These are phyloP conservation scores for Escallonia herrerae DNA, from an alignment of 129 eudicot species.

Conservation along the genomic window DNA sequence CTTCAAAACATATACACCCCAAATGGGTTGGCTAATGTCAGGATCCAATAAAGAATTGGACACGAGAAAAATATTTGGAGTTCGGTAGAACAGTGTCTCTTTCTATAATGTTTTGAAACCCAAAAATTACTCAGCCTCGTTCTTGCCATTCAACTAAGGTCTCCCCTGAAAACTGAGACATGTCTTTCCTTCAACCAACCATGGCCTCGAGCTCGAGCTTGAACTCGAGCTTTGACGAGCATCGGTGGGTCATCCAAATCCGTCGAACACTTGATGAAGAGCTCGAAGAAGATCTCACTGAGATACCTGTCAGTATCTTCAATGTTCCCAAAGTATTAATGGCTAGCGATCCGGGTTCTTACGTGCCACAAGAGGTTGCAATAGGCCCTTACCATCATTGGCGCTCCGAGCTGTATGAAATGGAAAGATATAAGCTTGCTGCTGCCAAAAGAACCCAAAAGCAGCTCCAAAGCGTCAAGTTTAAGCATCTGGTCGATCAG, in stretches of 20 bases:
- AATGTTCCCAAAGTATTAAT: constrained; percentile 32
- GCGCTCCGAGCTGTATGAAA: constrained; percentile 46
- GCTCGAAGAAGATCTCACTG: constrained; percentile 32
- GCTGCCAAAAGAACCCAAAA: constrained; percentile 39
- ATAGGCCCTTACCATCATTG: constrained; percentile 65
- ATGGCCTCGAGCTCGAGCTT: constrained; percentile 16
- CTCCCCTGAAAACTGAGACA: background rate
- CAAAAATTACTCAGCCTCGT: too few relatives aligned
- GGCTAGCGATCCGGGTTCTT: constrained; percentile 28
- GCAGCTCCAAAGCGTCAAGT: constrained; percentile 18
- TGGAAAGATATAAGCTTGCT: constrained; percentile 54
- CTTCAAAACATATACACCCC: too few relatives aligned
- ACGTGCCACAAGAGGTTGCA: constrained; percentile 47
- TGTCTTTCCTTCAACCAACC: constrained; percentile 7
- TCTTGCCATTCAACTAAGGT: too few relatives aligned
- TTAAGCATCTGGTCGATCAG: constrained; percentile 32
- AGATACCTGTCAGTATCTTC: constrained; percentile 41
- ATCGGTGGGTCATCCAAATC: constrained; percentile 55
- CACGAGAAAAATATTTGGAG: too few relatives aligned
- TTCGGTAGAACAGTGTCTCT: too few relatives aligned
- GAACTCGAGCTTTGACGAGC: constrained; percentile 33
- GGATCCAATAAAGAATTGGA: too few relatives aligned
- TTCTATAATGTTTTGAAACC: too few relatives aligned
- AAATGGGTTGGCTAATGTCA: too few relatives aligned
- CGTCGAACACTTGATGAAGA: constrained; percentile 45